phyloP scores from a whole-genome alignment of 345 rosid species.

The Bruguiera sexangula region DNA sequence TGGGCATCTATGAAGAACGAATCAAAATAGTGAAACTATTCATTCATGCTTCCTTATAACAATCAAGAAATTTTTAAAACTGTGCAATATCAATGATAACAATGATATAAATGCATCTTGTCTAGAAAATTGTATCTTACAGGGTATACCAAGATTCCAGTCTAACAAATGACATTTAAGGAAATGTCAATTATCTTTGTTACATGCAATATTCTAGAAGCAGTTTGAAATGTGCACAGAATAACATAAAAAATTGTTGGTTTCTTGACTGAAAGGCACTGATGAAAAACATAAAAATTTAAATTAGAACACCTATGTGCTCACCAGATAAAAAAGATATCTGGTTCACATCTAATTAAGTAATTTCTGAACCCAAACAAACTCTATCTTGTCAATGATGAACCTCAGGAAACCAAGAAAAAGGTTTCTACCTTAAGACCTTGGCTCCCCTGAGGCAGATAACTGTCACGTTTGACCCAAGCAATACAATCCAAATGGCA shows the following conservation, averaged over 20 bases:
- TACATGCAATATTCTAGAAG: not conserved
- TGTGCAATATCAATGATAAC: no score
- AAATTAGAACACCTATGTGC: not conserved
- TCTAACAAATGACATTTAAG: no score
- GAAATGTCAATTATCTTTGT: not conserved
- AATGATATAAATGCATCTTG: no score
- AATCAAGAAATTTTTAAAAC: no score
- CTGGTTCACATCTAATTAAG: no score
- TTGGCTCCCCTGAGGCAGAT: constrained; percentile 98
- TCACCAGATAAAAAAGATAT: no score
- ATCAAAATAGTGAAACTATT: no score
- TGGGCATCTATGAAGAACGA: no score
- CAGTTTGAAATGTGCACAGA: not conserved
- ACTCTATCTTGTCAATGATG: not conserved
- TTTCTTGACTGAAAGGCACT: not conserved
- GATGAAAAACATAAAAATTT: not conserved
- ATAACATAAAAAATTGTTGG: not conserved
- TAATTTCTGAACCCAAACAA: no score
- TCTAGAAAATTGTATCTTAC: no score
- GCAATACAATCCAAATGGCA: constrained; percentile 99
- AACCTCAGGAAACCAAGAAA: constrained; percentile 2
- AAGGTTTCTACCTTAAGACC: constrained; percentile 72
- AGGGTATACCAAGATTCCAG: no score
- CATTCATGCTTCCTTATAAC: no score
- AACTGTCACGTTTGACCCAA: constrained; percentile 99